Conservation (phyloP, 345 rosid species). For the Garcia nutans region DNA sequence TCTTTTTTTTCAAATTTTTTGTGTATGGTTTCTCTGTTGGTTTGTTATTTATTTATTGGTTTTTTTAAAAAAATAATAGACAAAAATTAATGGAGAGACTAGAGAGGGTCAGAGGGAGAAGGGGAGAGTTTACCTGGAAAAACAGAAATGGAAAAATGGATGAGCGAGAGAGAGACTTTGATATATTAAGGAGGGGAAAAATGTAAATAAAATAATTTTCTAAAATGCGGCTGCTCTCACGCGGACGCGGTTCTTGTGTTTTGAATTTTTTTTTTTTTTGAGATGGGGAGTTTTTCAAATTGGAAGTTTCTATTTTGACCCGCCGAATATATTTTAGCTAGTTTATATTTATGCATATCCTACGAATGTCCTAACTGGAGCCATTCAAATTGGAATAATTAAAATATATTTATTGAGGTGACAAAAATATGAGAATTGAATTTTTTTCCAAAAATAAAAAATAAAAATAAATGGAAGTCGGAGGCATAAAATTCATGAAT, state of each 20-base stretch:
- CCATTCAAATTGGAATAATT: too few relatives aligned
- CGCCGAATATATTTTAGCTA: not conserved
- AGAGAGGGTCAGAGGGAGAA: not conserved
- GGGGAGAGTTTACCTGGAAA: not conserved
- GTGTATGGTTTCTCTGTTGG: not conserved
- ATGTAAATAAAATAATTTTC: not conserved
- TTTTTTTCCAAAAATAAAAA: too few relatives aligned
- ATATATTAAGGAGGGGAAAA: not conserved
- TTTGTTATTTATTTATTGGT: not conserved
- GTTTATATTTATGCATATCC: too few relatives aligned
- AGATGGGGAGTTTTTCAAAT: too few relatives aligned
- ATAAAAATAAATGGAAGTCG: too few relatives aligned
- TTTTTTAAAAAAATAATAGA: not conserved
- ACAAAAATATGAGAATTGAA: too few relatives aligned
- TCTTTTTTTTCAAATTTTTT: too few relatives aligned
- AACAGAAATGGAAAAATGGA: not conserved
- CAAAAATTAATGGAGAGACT: conserved; percentile 1
- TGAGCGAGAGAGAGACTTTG: not conserved
- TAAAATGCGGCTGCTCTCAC: conserved; percentile 1
- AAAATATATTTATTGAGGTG: too few relatives aligned
- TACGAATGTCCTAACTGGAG: too few relatives aligned
- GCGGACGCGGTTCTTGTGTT: conserved; percentile 12
- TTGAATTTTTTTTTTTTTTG: not conserved
- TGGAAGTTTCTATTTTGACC: not conserved
- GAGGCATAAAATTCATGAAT: too few relatives aligned